Evolutionary conservation across 345 rosid species (phyloP).

Genomic region (Toxicodendron radicans): DNA sequence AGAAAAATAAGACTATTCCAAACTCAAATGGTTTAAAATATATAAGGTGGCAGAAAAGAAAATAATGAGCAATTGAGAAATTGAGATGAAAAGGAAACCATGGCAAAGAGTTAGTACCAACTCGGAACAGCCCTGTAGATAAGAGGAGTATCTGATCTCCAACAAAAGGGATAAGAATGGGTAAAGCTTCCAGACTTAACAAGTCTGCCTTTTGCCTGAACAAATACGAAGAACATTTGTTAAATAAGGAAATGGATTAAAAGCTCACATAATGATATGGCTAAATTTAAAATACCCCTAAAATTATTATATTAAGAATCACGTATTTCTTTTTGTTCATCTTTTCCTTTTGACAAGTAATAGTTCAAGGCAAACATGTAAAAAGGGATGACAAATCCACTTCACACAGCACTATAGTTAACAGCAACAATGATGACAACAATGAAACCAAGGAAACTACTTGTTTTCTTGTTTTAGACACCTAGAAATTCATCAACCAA

Average conservation of each 20-base stretch:
- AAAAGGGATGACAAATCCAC: background rate
- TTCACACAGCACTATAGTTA: no score
- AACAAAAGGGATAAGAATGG: constrained; percentile 90
- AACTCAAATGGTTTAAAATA: background rate
- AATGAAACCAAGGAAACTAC: background rate
- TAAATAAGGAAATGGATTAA: background rate
- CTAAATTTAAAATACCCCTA: constrained; percentile 3
- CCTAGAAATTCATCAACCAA: background rate
- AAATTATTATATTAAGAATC: background rate
- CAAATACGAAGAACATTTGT: constrained; percentile 10
- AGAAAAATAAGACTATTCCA: background rate
- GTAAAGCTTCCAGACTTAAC: constrained; percentile 79
- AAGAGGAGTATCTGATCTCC: constrained; percentile 96
- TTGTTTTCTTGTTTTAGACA: no score
- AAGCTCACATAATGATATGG: background rate
- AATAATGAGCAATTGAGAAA: background rate
- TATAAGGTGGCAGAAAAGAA: background rate
- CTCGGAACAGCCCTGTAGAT: constrained; percentile 96
- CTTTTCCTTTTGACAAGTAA: background rate
- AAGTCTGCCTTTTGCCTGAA: constrained; percentile 90
- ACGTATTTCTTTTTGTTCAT: background rate
- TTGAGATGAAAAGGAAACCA: background rate
- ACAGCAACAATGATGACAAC: background rate
- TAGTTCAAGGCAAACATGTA: background rate
- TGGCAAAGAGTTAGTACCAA: constrained; percentile 51